phyloP scores from a whole-genome alignment of 257 asterid species.

The Nicotiana benthamiana region DNA sequence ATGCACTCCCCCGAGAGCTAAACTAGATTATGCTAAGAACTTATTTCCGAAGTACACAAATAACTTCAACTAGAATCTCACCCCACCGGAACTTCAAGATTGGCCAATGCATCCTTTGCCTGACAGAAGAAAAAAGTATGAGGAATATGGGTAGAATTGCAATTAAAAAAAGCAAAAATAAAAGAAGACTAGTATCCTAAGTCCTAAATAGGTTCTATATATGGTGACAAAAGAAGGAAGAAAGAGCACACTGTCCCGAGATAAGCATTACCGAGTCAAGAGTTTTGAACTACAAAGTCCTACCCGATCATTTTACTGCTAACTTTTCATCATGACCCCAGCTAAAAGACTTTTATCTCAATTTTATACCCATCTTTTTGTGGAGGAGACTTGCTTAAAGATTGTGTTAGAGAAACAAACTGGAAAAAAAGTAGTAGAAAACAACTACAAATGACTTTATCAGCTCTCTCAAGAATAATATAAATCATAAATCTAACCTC shows the following conservation, averaged over 20 bases:
- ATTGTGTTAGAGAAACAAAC: background rate
- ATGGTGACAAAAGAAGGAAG: background rate
- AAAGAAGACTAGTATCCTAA: too few relatives aligned
- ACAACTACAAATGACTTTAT: background rate
- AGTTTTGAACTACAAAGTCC: background rate
- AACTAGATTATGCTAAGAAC: background rate
- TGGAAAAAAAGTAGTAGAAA: background rate
- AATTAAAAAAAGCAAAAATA: background rate
- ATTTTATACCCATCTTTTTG: background rate
- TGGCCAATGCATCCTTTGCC: constrained; percentile 65
- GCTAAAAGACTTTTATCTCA: background rate
- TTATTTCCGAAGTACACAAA: background rate
- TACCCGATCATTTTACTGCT: background rate
- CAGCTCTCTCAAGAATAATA: background rate
- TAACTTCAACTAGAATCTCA: constrained; percentile 19
- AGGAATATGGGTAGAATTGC: background rate
- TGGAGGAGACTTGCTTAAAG: background rate
- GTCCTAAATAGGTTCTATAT: background rate
- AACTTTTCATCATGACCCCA: background rate
- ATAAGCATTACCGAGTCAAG: background rate
- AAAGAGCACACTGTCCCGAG: background rate
- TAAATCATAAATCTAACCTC: background rate
- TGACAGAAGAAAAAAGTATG: constrained; percentile 19
- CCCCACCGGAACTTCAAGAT: constrained; percentile 93
- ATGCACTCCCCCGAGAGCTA: background rate